Base-by-base conservation (phyloP, 257 asterid genomes). In the Primulina eburnea region DNA sequence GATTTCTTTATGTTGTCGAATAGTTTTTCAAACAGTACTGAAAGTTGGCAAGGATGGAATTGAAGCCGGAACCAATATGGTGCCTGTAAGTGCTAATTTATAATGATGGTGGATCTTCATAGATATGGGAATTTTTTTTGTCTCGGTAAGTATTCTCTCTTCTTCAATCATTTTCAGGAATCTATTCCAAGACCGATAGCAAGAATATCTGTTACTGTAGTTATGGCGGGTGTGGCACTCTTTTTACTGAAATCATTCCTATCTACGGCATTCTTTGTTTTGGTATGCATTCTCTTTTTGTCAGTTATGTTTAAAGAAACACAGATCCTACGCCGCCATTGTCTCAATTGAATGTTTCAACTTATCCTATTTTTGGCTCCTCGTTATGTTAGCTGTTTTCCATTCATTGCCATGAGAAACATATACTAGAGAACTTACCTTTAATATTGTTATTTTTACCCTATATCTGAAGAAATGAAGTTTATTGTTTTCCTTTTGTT, bases 61-160 rank as follows among this genome's bases (percentile, higher is more conserved):
- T 76, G 99, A 91, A 77, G 96, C 89, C n/a, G 99, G 97, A 82
- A 83, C 96, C 30, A 82, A 72, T 76, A 71, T 94, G 76, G 97
- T 94, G 72, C 97, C 99, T 35, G 99, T 94, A 81, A 86, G 96
- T 77, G 37, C 55, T 62, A 32, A 18, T 40, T 28, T 20, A 21
- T 33, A 18, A 16, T 60, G 14, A 28, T 43, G 33, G 40, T 43
- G 34, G 40, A 65, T 55, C 30, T 63, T 8, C 70, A 73, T 52
- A 50, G 29, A 73, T 64, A 34, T 50, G 16, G 21, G 33, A 32
- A 24, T 16, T 61, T 40, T 50, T 62, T 30, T 9, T 29, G 16
- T 70, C 8, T 7, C 1, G 28, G 17, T 10, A 17, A 28, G 61
- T n/a, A 64, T 38, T 16, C n/a, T 37, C 7, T 40, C 60, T 28